Conservation (phyloP, 305 asterid species). For the Plantago lanceolata region DNA sequence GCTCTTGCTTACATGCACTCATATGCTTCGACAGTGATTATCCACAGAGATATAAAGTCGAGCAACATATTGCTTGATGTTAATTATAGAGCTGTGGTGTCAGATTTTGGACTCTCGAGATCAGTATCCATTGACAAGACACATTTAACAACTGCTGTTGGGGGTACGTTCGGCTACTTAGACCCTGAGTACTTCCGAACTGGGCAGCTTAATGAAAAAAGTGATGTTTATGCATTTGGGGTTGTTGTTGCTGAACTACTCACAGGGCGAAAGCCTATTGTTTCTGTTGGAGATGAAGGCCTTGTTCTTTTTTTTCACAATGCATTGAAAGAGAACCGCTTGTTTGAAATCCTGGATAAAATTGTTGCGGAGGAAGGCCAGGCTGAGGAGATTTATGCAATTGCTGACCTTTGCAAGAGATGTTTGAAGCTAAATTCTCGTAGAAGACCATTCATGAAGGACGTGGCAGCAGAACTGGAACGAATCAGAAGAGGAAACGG, state of each 20-base stretch:
- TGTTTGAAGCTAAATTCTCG: conserved; percentile 32
- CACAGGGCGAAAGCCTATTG: conserved; percentile 32
- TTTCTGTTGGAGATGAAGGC: conserved; percentile 24
- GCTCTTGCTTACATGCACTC: conserved; percentile 40
- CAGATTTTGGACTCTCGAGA: conserved; percentile 41
- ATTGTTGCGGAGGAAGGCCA: conserved; percentile 23
- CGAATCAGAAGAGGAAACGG: conserved; percentile 22
- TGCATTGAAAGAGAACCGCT: conserved; percentile 22
- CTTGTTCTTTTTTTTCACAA: conserved; percentile 27
- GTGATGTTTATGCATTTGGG: conserved; percentile 45
- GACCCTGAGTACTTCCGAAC: conserved; percentile 39
- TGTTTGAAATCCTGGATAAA: conserved; percentile 27
- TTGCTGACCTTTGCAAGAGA: conserved; percentile 35
- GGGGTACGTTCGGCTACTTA: conserved; percentile 39
- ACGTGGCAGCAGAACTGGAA: conserved; percentile 40
- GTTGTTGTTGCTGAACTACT: conserved; percentile 39
- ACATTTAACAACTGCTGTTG: conserved; percentile 36
- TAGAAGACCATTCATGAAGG: conserved; percentile 41
- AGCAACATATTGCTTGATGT: conserved; percentile 33
- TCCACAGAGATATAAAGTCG: conserved; percentile 35
- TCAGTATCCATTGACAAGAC: conserved; percentile 34
- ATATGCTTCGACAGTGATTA: conserved; percentile 34
- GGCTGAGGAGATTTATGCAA: conserved; percentile 31
- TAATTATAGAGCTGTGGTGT: conserved; percentile 31
- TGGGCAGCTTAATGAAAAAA: conserved; percentile 37